phyloP scores from a whole-genome alignment of 768 basidiomycete species.

The Boletus speciosus region DNA sequence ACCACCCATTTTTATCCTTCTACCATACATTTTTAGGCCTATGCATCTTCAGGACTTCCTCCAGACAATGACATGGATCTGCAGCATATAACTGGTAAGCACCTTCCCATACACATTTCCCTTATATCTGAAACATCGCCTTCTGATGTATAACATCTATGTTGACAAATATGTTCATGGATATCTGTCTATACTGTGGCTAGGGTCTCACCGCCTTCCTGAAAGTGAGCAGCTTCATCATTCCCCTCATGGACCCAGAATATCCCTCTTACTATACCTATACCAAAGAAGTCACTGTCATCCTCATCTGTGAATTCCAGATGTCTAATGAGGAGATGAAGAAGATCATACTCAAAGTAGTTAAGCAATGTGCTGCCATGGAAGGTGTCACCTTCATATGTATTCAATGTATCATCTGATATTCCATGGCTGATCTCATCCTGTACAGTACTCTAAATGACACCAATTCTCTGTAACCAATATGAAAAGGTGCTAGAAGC shows the following conservation, averaged over 20 bases:
- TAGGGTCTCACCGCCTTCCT: conserved; percentile 76
- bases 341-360: conserved; percentile 98
- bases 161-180: no score
- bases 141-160: no score
- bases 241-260: conserved; percentile 99
- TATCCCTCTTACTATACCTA: conserved; percentile 99
- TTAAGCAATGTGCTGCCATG: conserved; percentile 97
- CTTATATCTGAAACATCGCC: no score
- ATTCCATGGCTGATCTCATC: neutral
- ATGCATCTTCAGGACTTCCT: no score
- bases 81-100: no score
- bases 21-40: no score
- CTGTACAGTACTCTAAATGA: conserved; percentile 91
- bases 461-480: conserved; percentile 97
- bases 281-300: conserved; percentile 95
- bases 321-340: conserved; percentile 99
- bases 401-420: conserved; percentile 19
- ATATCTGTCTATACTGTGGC: conserved; percentile 61
- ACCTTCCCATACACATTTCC: no score
- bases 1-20: no score
- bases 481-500: conserved; percentile 99
- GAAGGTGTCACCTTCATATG: conserved; percentile 98
- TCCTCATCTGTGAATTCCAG: conserved; percentile 97
- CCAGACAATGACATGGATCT: no score
- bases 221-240: conserved; percentile 97